Base-by-base conservation (phyloP, 257 asterid species). In the Datura wrightii region DNA sequence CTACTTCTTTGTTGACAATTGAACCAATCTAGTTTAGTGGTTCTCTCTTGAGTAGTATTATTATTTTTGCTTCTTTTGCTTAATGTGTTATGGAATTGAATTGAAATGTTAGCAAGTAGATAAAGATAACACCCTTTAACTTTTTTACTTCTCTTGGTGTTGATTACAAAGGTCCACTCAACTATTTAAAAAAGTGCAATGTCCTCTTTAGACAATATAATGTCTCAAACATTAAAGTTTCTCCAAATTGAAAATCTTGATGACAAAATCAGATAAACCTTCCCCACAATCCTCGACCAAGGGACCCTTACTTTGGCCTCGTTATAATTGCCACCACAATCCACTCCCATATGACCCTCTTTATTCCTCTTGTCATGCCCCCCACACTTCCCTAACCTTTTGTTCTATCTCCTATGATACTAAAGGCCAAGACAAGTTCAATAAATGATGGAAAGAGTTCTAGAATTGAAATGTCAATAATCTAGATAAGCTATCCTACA, bases 291-390 rank as follows among this genome's bases (percentile, higher is more conserved):
- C 16, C 16, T 70, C 9, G 5, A 39, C 79, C 74, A 7, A 39
- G 31, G 31, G 78, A 39, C 79, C 54, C 79, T 70, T 70, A 42
- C 54, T 42, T 70, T 70, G 16, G 79, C 79, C 79, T 42, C 18
- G 79, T 70, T 42, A 8, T 67, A 37, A 48, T 46, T 19, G 39
- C 80, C 80, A 74, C 59, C 24, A 48, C 80, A 14, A 11, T 44
- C 39, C 18, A 48, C 46, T 46, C 13, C 36, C 36, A 34, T 15
- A 69, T 3, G 8, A 39, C 2, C 53, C 53, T 3, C 7, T 46
- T 3, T 69, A 18, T 69, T 46, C 80, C 42, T 74, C 39, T 48
- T 48, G 60, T 19, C 59, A 34, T 74, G 42, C 59, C 59, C 79
- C 79, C 80, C 41, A 72, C 80, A 10, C 14, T 9, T 10, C 56